Base-by-base conservation (phyloP, 2,329 filamentous ascomycete species). In the Diaporthe amygdali region DNA sequence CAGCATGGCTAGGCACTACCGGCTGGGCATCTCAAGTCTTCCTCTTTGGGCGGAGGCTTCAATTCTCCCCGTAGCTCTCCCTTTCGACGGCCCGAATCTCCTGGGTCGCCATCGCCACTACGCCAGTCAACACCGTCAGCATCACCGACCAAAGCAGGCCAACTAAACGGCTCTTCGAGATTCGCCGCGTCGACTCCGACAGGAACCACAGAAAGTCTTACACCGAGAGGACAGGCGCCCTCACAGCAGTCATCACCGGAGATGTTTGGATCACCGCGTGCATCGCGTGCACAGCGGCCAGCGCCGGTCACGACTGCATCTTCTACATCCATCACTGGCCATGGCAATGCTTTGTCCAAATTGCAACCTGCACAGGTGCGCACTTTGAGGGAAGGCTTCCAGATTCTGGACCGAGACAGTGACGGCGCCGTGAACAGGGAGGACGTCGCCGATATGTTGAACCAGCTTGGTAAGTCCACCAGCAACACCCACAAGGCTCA, bases 331-430 rank as follows among this genome's bases (percentile, higher is more conserved):
- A 77, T 82, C 7, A 77, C 84, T 49, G 81, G 80, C 5, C 81
- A 84, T 68, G 84, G 85, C 41, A 90, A 87, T 76, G 86, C 90
- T 17, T 84, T 95, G 54, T 91, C 92, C 3, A 92, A 93, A 77
- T 83, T 98, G 51, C 93, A 96, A 46, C 91, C 94, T 2, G 87
- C 93, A 3, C 94, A 98, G 76, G 90, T 98, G 44, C 91, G 95
- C 77, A 94, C 94, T 76, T 89, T 99, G 82, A 90, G 96, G 72
- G 96, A 98, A 79, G 94, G 93, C 0, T 99, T 98, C 81, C 94
- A 97, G 81, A 95, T 98, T 71, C 87, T 99, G 56, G 96, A 98
- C 81, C 89, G 94, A 72, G 92, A 96, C 81, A 95, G 94, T 77
- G 94, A 96, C 78, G 95, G 96, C 22, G 85, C 89, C 64, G 92